phyloP scores from a whole-genome alignment of 352 stramenopile genomes.

The Salisapilia sapeloensis region DNA sequence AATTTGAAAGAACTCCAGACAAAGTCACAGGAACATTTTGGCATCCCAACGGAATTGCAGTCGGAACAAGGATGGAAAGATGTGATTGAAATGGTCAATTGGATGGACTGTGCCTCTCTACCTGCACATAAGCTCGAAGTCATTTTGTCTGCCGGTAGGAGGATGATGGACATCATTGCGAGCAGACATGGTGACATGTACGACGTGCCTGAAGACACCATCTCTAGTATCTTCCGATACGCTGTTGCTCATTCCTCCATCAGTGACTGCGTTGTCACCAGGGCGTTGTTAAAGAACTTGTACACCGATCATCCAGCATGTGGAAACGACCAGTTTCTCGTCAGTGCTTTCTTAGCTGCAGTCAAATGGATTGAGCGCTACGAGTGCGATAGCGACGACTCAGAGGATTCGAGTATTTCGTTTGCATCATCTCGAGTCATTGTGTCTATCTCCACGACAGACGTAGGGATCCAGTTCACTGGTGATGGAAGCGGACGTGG shows the following conservation, averaged over 20 bases:
- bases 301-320: constrained; percentile 56
- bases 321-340: constrained; percentile 35
- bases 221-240: constrained; percentile 53
- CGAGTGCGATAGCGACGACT: constrained; percentile 14
- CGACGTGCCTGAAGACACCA: constrained; percentile 32
- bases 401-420: constrained; percentile 20
- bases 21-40: constrained; percentile 39
- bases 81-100: constrained; percentile 30
- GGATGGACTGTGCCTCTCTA: constrained; percentile 59
- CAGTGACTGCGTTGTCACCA: constrained; percentile 29
- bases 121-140: constrained; percentile 73
- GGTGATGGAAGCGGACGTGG: constrained; percentile 60
- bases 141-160: constrained; percentile 31
- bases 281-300: constrained; percentile 31
- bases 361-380: constrained; percentile 66
- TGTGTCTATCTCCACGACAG: constrained; percentile 67
- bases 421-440: constrained; percentile 36
- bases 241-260: constrained; percentile 44
- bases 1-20: constrained; percentile 45
- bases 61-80: constrained; percentile 26
- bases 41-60: constrained; percentile 42
- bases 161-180: constrained; percentile 28
- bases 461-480: constrained; percentile 72
- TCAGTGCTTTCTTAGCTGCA: constrained; percentile 51
- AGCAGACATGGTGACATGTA: constrained; percentile 33